Evolutionary conservation across 164 flowering plant species (phyloP).

Genomic region (Tetrastigma voinierianum): DNA sequence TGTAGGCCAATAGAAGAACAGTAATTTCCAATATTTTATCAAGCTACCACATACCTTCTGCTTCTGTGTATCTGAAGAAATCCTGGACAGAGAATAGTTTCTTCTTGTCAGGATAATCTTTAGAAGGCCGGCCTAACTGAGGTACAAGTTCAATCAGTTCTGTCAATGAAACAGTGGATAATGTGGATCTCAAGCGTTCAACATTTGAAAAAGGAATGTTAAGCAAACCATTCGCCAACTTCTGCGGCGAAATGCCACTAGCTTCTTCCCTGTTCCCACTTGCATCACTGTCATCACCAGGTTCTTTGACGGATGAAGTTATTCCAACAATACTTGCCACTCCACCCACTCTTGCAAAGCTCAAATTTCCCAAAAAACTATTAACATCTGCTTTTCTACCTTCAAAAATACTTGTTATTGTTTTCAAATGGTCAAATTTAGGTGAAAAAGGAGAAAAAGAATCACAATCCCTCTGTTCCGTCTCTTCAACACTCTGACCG

Average conservation of each 20-base stretch:
- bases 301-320: constrained; percentile 51
- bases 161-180: constrained; percentile 78
- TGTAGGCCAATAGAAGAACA: neutral
- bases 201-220: constrained; percentile 94
- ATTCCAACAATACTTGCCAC: constrained; percentile 68
- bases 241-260: constrained; percentile 53
- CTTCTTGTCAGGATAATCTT: constrained; percentile 92
- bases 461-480: constrained; percentile 16
- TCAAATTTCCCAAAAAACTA: constrained; percentile 64
- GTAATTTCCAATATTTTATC: neutral
- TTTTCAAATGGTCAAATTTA: constrained; percentile 48
- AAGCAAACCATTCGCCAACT: constrained; percentile 60
- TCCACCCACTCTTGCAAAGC: constrained; percentile 90
- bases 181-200: constrained; percentile 74
- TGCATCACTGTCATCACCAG: constrained; percentile 33
- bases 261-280: constrained; percentile 42
- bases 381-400: constrained; percentile 64
- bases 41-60: constrained; percentile 68
- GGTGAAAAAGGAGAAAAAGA: constrained; percentile 15
- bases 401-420: constrained; percentile 43
- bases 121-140: constrained; percentile 61
- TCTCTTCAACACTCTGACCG: constrained; percentile 36
- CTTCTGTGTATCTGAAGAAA: constrained; percentile 86
- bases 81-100: constrained; percentile 89
- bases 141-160: constrained; percentile 86